Evolutionary conservation across 169 alveolate species (phyloP), one percentile per base, ranked within the genome.

Genomic region (Eimeria acervulina): DNA sequence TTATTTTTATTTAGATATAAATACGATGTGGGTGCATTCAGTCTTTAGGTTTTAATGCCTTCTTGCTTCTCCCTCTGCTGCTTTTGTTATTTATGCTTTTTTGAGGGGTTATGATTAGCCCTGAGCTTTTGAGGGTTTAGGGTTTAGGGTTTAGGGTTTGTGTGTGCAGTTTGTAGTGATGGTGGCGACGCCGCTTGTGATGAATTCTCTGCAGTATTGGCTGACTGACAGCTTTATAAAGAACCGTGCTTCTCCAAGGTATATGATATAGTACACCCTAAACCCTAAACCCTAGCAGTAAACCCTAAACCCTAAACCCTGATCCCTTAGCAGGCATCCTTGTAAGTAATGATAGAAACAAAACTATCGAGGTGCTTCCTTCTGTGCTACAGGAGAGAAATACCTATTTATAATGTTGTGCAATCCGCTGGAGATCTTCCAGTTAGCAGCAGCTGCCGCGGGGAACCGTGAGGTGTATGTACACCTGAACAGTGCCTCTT

Each of bases 131-230:
- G 33, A 76, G 59, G 87, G 55, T 44, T 55, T 94, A 68, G 38
- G 80, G 80, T 68, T 68, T 68, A 68, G 80, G 80, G 80, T 68
- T 68, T 68, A 28, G 80, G 38, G 80, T 68, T 23, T 68, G 38
- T 68, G 80, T 68, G 74, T 68, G 2, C 42, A 90, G 95, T 68
- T 91, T 26, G 89, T 94, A 21, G 96, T 94, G 33, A 94, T 94
- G 96, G 90, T 94, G 47, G 55, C 90, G n/a, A 85, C 95, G 90
- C 96, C 94, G 15, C 85, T 94, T 1, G 68, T 78, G 13, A 74
- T 94, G 95, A 85, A 85, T 63, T 38, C 95, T 8, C 47, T 94
- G 33, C 96, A 94, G 61, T 94, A 85, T 52, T 94, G 96, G 96
- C 80, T 94, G 31, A 94, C 96, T 13, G 96, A 94, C 85, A 94